Base-by-base conservation (phyloP, 2,329 filamentous ascomycete species). In the Ceratocystis diversiconidia region DNA sequence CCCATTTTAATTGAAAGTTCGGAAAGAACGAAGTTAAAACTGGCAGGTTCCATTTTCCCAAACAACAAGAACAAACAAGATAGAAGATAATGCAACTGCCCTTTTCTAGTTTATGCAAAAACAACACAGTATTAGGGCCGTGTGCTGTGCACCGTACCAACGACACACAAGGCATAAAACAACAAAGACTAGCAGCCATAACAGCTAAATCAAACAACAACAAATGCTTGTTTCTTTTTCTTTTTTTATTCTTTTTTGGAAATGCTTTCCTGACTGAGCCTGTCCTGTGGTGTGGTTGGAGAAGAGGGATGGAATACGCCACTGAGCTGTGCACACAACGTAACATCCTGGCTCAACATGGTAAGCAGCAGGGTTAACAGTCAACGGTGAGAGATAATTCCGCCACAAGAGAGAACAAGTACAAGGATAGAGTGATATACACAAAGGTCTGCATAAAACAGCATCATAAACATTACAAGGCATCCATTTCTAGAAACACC, bases 291-390 rank as follows among this genome's bases (percentile, higher is more conserved):
- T 32, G 30, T 32, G 17, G 17, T 17, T 30, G 8, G 15, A 15
- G 4, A 28, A 28, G 22, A 28, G 1, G 10, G 7, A 30, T 7
- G 28, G 2, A 30, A 59, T 8, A 59, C 17, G 8, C 28, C 22
- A 25, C 28, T 15, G 25, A 25, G 25, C 19, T 25, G 25, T 19
- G 25, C 3, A 55, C 50, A 55, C 50, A 55, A 55, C 50, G 50
- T 55, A 55, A 30, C 50, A 55, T 55, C 50, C 28, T 55, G 50
- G 25, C 6, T 25, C 6, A 25, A 25, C 19, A 59, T 66, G 66
- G 28, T 19, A 22, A 52, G 48, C 28, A 43, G 30, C 44, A 52
- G 48, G 48, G 7, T 25, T 19, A 22, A 22, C n/a, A 52, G 48
- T 41, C 36, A 4, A 41, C 36, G 36, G 36, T 41, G 36, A 41